Conservation (phyloP, 2,329 filamentous ascomycete species). For the Penicillium sp. region DNA sequence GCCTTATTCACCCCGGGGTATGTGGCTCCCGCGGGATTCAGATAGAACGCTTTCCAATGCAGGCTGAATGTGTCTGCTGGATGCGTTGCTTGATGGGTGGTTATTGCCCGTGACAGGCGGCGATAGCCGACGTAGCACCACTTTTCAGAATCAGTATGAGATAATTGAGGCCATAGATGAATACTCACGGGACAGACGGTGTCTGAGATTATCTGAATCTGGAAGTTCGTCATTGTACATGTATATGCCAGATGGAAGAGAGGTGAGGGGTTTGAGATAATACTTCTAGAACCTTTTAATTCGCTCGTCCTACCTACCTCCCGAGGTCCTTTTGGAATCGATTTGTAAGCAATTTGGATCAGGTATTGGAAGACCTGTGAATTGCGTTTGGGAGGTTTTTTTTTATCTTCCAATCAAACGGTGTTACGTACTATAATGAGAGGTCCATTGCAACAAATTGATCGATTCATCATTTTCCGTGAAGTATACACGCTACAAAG, state of each 20-base stretch:
- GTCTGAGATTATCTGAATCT: conserved; percentile 77
- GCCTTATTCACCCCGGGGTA: conserved; percentile 53
- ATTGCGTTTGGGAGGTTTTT: too few species aligned
- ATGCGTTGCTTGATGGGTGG: conserved; percentile 61
- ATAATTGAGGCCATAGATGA: neutral
- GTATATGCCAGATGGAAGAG: neutral
- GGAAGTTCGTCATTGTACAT: conserved; percentile 67
- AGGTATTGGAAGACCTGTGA: too few species aligned
- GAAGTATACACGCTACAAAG: neutral
- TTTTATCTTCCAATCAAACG: too few species aligned
- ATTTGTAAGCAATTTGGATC: conserved; percentile 9
- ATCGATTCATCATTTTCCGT: too few species aligned
- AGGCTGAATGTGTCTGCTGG: conserved; percentile 70
- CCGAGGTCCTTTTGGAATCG: too few species aligned
- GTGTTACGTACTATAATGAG: too few species aligned
- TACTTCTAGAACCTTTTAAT: neutral
- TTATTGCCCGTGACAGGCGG: conserved; percentile 70
- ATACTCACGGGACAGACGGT: conserved; percentile 65
- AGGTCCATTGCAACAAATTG: too few species aligned
- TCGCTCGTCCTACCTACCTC: neutral
- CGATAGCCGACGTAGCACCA: conserved; percentile 78
- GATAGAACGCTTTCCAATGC: conserved; percentile 76
- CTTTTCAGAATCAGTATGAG: conserved; percentile 15
- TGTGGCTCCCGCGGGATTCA: conserved; percentile 65
- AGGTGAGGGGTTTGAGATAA: neutral